Conservation (phyloP, 2,329 filamentous ascomycete species). For the Dactylonectria macrodidyma region DNA sequence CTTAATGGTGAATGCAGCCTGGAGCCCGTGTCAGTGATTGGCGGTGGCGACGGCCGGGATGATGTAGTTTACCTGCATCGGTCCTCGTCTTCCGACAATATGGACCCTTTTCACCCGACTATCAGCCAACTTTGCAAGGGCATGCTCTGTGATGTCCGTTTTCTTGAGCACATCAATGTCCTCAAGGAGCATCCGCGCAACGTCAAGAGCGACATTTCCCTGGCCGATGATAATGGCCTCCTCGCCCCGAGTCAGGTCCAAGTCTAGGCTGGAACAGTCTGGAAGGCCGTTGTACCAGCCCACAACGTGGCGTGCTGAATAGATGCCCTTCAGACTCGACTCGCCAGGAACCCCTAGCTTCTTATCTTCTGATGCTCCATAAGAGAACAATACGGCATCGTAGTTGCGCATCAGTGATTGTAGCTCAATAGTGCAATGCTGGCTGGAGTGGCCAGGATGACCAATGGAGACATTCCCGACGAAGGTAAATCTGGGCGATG, state of each 20-base stretch:
- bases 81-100: slow-evolving; percentile 90
- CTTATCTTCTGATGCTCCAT: slow-evolving; percentile 89
- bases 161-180: slow-evolving; percentile 80
- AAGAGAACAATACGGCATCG: slow-evolving; percentile 92
- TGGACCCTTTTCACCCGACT: slow-evolving; percentile 85
- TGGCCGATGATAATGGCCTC: slow-evolving; percentile 93
- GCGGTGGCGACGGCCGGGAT: background rate
- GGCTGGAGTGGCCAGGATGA: slow-evolving; percentile 56
- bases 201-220: slow-evolving; percentile 95
- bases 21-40: slow-evolving; percentile 1
- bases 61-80: slow-evolving; percentile 77
- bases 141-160: slow-evolving; percentile 92
- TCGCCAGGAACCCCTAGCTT: slow-evolving; percentile 87
- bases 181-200: slow-evolving; percentile 88
- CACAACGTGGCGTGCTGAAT: slow-evolving; percentile 93
- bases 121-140: slow-evolving; percentile 78
- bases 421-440: slow-evolving; percentile 73
- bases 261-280: slow-evolving; percentile 80
- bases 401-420: slow-evolving; percentile 83
- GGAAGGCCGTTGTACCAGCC: slow-evolving; percentile 99
- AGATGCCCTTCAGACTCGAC: slow-evolving; percentile 77
- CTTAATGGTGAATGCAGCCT: slow-evolving; percentile 96
- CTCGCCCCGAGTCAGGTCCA: slow-evolving; percentile 81
- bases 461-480: slow-evolving; percentile 91
- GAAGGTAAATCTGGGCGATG: slow-evolving; percentile 87